Evolutionary conservation across 2,329 filamentous ascomycete genomes (phyloP), one percentile per base, ranked within the genome.

Genomic region (Sphaerulina vaccinii): DNA sequence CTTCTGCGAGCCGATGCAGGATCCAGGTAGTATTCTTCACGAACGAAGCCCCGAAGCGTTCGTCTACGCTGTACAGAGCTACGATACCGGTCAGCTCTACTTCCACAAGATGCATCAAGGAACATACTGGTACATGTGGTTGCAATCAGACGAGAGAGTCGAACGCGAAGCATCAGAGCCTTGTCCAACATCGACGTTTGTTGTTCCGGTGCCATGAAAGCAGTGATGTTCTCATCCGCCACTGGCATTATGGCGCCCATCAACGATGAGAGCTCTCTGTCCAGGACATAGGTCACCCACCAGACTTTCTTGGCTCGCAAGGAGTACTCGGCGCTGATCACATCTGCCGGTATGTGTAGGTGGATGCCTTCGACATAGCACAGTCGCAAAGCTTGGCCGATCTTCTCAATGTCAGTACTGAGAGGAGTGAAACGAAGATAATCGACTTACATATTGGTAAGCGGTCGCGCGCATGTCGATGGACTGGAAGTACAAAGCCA

Each of bases 251-350:
- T 78, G 0, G 79, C 55, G 0, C 79, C 79, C 73, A 80, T 78
- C 2, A 80, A 55, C 0, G 76, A 77, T 1, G 76, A 77, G 71
- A 80, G 78, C 56, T 80, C 73, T 2, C 78, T 71, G 47, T 81
- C 78, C 1, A 81, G 63, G 1, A 80, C 69, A 35, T 79, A 80
- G 0, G 79, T 69, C 0, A 79, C 80, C 77, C 78, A 81, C 77
- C 77, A 81, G 8, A 78, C 69, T 27, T 72, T 73, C 1, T 76
- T 74, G 45, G 73, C 76, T 44, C 79, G 64, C 16, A 42, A 21
- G 9, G 51, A 53, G 36, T 44, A 49, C 19, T 53, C 29, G 10
- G 44, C 23, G 13, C 51, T 48, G 2, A 53, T 41, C 6, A 49
- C 39, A 19, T 42, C 39, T 27, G 49, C 51, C 10, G 51, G 51